phyloP scores from a whole-genome alignment of 805 yeast species.

The Saccharomyces kudriavzevii region DNA sequence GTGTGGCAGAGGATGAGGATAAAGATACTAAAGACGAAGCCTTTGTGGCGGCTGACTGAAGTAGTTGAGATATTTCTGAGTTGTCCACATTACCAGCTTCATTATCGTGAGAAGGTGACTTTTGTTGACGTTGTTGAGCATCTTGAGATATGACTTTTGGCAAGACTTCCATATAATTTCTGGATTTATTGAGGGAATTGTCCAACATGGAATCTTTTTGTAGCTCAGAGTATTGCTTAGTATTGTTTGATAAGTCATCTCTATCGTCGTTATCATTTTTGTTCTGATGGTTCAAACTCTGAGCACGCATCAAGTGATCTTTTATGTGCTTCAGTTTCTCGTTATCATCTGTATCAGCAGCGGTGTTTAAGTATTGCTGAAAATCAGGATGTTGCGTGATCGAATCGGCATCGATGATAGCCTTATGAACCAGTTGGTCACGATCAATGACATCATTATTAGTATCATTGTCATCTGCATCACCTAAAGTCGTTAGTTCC shows the following conservation, averaged over 20 bases:
- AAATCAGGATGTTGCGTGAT: slow-evolving; percentile 41
- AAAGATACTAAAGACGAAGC: slow-evolving; percentile 17
- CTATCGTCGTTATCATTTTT: slow-evolving; percentile 3
- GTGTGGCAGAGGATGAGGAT: slow-evolving; percentile 2
- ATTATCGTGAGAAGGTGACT: neutral
- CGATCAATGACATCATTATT: slow-evolving; percentile 39
- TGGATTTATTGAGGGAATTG: neutral
- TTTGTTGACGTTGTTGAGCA: neutral
- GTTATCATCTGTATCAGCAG: slow-evolving; percentile 18
- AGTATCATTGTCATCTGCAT: slow-evolving; percentile 30
- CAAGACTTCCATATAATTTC: slow-evolving; percentile 8
- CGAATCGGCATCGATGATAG: slow-evolving; percentile 60
- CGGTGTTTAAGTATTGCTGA: slow-evolving; percentile 30
- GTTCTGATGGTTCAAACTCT: neutral
- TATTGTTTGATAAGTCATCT: neutral
- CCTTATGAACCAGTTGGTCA: slow-evolving; percentile 61
- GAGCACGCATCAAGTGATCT: neutral
- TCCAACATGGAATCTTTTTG: neutral
- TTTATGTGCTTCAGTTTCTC: slow-evolving; percentile 5
- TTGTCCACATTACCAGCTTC: neutral
- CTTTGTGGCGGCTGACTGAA: slow-evolving; percentile 34
- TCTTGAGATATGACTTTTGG: slow-evolving; percentile 7
- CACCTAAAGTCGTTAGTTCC: slow-evolving; percentile 45
- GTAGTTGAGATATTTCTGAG: slow-evolving; percentile 30
- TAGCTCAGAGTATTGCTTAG: neutral